Percentiles rank a stretch among this genome's conserved stretches.
Conservation (phyloP, 1,284 basidiomycete species). For the Puccinia novopanici region DNA sequence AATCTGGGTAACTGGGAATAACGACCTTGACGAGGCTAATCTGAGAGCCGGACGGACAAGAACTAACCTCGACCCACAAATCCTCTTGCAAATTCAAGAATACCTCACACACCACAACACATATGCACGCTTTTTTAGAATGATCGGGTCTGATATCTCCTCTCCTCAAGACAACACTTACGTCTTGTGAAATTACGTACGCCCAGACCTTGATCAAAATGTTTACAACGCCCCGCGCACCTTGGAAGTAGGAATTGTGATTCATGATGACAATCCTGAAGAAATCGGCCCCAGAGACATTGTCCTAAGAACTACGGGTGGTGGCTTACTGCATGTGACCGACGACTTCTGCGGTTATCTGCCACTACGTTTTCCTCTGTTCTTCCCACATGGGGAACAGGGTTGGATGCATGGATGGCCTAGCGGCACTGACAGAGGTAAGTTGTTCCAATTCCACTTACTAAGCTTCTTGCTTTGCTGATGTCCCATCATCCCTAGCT, state of each 20-base stretch:
- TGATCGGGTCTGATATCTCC: background rate
- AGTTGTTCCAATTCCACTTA: background rate
- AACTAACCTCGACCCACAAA: background rate
- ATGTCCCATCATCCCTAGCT: background rate
- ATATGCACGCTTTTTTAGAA: background rate
- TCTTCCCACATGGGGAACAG: too few species aligned
- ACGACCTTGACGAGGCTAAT: background rate
- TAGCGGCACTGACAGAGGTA: background rate
- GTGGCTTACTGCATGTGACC: background rate
- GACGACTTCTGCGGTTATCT: slow-evolving; percentile 13
- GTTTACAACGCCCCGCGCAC: too few species aligned
- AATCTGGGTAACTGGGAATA: slow-evolving; percentile 12
- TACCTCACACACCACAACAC: background rate
- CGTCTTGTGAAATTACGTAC: too few species aligned
- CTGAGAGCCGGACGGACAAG: background rate
- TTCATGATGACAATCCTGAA: background rate
- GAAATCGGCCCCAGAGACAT: background rate
- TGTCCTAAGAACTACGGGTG: background rate
- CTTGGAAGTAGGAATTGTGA: background rate
- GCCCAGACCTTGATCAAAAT: too few species aligned
- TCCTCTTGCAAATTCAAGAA: background rate
- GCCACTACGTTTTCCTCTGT: slow-evolving; percentile 1
- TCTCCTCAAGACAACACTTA: background rate
- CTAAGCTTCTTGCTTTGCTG: background rate
- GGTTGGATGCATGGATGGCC: too few species aligned